A percentile compares a stretch with the other conserved stretches of the same genome.
Conservation (phyloP, 192 early-diverging fungal species). For the Backusella tarrabulga region DNA sequence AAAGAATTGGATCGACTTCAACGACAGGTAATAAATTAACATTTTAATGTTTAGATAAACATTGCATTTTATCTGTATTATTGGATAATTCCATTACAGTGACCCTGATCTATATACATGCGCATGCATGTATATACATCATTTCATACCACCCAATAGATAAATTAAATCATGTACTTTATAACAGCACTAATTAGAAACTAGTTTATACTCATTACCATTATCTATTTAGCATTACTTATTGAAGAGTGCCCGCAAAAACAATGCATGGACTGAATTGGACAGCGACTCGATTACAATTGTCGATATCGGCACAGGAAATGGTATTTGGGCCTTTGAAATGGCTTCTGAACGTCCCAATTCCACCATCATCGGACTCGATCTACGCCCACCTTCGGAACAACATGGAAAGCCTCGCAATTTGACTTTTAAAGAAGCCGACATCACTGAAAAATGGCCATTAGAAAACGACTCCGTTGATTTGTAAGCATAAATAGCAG, state of each 20-base stretch:
- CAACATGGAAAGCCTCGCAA: conserved; percentile 29
- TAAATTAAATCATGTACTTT: background rate
- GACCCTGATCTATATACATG: background rate
- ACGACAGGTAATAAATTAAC: conserved; percentile 27
- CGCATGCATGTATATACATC: background rate
- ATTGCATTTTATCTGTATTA: too few relatives aligned
- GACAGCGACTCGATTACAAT: conserved; percentile 4
- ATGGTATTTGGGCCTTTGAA: conserved; percentile 40
- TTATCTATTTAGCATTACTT: conserved; percentile 33
- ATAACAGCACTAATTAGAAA: background rate
- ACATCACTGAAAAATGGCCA: conserved; percentile 31
- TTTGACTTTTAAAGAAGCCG: conserved; percentile 18
- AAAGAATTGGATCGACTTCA: conserved; percentile 31
- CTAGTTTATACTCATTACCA: conserved; percentile 3
- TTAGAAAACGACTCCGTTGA: conserved; percentile 31
- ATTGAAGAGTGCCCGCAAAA: conserved; percentile 32
- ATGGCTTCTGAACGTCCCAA: conserved; percentile 28
- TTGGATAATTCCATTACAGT: too few relatives aligned
- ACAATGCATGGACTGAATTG: conserved; percentile 29
- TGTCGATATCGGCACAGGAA: conserved; percentile 36
- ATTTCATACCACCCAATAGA: background rate
- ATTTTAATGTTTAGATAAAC: background rate
- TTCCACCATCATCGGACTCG: conserved; percentile 26
- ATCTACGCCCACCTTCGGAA: conserved; percentile 21
- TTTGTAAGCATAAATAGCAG: conserved; percentile 22